Conservation (phyloP, 805 yeast species). For the Lachancea lanzarotensis region DNA sequence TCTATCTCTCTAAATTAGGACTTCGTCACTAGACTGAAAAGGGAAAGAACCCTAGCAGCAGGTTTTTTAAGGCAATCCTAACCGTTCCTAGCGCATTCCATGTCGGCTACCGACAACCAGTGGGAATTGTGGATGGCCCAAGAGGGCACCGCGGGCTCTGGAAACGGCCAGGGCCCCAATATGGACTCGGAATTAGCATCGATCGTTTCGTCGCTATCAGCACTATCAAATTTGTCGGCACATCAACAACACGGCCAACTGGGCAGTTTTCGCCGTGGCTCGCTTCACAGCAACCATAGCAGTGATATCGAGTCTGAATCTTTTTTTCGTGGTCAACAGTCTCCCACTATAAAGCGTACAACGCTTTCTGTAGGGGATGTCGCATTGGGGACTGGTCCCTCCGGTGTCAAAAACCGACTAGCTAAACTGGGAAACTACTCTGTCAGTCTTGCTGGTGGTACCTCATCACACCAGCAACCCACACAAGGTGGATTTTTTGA, state of each 20-base stretch:
- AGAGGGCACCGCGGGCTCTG: slow-evolving; percentile 1
- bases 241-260: slow-evolving; percentile 17
- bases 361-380: slow-evolving; percentile 28
- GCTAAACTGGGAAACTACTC: slow-evolving; percentile 22
- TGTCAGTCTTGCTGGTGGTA: slow-evolving; percentile 21
- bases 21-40: too few species aligned
- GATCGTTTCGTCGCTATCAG: slow-evolving; percentile 34
- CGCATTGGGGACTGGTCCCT: slow-evolving; percentile 9
- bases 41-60: too few species aligned
- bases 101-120: slow-evolving; percentile 6
- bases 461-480: slow-evolving; percentile 5
- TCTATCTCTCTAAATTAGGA: too few species aligned
- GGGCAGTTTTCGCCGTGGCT: slow-evolving; percentile 30
- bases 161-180: slow-evolving; percentile 8
- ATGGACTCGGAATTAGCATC: slow-evolving; percentile 32
- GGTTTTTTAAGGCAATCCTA: too few species aligned
- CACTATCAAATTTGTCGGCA: slow-evolving; percentile 23
- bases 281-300: slow-evolving; percentile 21
- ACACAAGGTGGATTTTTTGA: slow-evolving; percentile 29
- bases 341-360: slow-evolving; percentile 23
- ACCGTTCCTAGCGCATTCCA: neutral
- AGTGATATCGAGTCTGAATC: slow-evolving; percentile 22
- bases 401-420: slow-evolving; percentile 13
- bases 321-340: slow-evolving; percentile 10
- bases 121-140: slow-evolving; percentile 4